Base-by-base conservation (phyloP, 306 rosid genomes). In the Morella rubra region DNA sequence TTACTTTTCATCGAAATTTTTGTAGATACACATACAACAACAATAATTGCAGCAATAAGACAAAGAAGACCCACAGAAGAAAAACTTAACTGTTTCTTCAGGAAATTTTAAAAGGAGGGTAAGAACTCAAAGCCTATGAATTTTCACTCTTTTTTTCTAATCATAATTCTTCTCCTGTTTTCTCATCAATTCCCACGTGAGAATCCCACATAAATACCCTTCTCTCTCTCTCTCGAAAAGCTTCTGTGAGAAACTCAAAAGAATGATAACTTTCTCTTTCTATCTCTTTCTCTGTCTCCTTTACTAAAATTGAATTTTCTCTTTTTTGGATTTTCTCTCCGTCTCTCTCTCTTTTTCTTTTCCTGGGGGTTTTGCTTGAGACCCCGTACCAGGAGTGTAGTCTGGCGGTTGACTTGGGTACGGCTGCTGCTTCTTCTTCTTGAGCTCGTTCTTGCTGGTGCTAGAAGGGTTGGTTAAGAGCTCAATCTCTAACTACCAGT, bases 401-500 rank as follows among this genome's bases (percentile, higher is more conserved):
- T 14, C 12, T 76, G 68, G 71, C 19, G 49, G 75, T 42, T 46
- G 73, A 45, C 42, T 42, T 71, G 74, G 40, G 55, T 74, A 20
- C 73, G 37, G 55, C 68, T 76, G 18, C 13, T 56, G 16, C 37
- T 74, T 74, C 55, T 22, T 41, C 49, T 54, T 66, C 79, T 50
- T 41, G 70, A 16, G 65, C 67, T 67, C 32, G 46, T 19, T 69
- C 62, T 40, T 76, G 49, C 60, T 49, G 87, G 78, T 81, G 71
- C 81, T 16, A 74, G 15, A 59, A 27, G 81, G 10, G 80, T 86
- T 87, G 90, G 91, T 85, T 85, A 83, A 79, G 84, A 84, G 85
- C 87, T 82, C 80, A 82, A 84, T 91, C 90, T 77, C 79, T 84
- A 91, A 84, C 96, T n/a, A 87, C 90, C 91, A 87, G 91, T 91